Evolutionary conservation across 805 yeast genomes (phyloP).

Genomic region (Teunomyces funiuensis): DNA sequence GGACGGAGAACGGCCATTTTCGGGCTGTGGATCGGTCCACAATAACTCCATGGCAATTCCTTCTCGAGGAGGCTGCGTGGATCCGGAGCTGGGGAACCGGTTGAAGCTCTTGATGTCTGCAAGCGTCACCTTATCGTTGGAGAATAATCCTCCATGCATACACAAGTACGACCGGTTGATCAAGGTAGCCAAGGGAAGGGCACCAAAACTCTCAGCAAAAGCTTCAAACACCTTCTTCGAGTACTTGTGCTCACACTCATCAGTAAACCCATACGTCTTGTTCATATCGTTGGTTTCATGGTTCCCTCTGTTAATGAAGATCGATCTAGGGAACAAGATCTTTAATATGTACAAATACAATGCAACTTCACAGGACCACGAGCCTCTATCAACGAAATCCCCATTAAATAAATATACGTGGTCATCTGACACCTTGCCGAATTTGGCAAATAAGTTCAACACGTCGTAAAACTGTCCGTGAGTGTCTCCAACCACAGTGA

Average conservation of each 20-base stretch:
- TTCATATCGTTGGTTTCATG: conserved; percentile 98
- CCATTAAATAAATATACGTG: conserved; percentile 92
- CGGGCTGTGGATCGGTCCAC: conserved; percentile 94
- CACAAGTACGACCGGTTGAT: conserved; percentile 78
- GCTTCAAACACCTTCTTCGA: conserved; percentile 75
- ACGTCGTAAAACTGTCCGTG: conserved; percentile 96
- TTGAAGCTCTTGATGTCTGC: conserved; percentile 73
- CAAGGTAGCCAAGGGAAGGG: conserved; percentile 81
- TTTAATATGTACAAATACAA: conserved; percentile 74
- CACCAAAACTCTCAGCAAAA: conserved; percentile 82
- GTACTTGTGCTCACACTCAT: conserved; percentile 91
- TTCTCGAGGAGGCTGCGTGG: conserved; percentile 80
- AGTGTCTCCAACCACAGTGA: conserved; percentile 95
- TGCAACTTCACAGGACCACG: conserved; percentile 98
- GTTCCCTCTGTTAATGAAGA: conserved; percentile 88
- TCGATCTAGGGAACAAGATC: conserved; percentile 64
- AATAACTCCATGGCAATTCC: conserved; percentile 95
- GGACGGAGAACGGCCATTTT: conserved; percentile 77
- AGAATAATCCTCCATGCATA: conserved; percentile 94
- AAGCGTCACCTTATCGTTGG: conserved; percentile 67
- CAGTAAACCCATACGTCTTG: conserved; percentile 93
- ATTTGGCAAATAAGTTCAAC: conserved; percentile 69
- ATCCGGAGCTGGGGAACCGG: conserved; percentile 53
- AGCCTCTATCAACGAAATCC: conserved; percentile 96
- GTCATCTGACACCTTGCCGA: conserved; percentile 63